These are phyloP conservation scores for Sergeia podlipaevii DNA, from an alignment of 208 protist species.

Conservation along the genomic window DNA sequence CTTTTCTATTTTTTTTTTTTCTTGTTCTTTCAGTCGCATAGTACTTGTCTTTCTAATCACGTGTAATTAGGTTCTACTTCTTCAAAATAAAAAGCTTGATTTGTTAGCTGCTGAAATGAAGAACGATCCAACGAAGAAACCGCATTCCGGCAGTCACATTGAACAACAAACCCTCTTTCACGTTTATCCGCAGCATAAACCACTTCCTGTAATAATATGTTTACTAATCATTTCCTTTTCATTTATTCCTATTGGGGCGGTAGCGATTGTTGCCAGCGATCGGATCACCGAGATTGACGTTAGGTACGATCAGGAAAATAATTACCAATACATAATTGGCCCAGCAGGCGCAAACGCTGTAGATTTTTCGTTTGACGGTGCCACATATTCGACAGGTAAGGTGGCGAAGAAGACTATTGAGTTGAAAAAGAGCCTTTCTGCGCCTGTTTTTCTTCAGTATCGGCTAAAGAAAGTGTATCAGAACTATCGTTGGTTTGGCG, in stretches of 20 bases:
- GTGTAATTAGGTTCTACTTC: too few relatives aligned
- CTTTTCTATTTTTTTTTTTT: slow-evolving; percentile 10
- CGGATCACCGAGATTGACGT: slow-evolving; percentile 42
- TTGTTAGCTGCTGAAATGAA: too few relatives aligned
- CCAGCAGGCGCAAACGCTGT: slow-evolving; percentile 20
- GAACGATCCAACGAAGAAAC: too few relatives aligned
- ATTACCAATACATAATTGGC: slow-evolving; percentile 31
- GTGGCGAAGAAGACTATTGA: slow-evolving; percentile 40
- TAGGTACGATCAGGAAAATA: slow-evolving; percentile 78
- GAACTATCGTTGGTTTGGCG: slow-evolving; percentile 95
- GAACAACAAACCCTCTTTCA: slow-evolving; percentile 94
- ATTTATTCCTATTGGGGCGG: slow-evolving; percentile 93
- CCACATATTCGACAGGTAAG: slow-evolving; percentile 31
- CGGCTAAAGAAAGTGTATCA: slow-evolving; percentile 96
- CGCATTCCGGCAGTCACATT: slow-evolving; percentile 28
- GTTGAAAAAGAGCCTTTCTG: slow-evolving; percentile 60
- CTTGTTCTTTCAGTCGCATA: too few relatives aligned
- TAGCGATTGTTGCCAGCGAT: slow-evolving; percentile 79
- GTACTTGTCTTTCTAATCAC: slow-evolving; percentile 13
- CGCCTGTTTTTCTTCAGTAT: slow-evolving; percentile 97
- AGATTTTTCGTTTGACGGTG: slow-evolving; percentile 41
- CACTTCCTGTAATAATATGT: slow-evolving; percentile 81
- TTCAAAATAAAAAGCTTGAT: too few relatives aligned
- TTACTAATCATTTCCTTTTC: slow-evolving; percentile 92
- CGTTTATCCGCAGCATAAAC: slow-evolving; percentile 95